Evolutionary conservation across 768 basidiomycete genomes (phyloP).

Genomic region (Goffeauzyma gilvescens): DNA sequence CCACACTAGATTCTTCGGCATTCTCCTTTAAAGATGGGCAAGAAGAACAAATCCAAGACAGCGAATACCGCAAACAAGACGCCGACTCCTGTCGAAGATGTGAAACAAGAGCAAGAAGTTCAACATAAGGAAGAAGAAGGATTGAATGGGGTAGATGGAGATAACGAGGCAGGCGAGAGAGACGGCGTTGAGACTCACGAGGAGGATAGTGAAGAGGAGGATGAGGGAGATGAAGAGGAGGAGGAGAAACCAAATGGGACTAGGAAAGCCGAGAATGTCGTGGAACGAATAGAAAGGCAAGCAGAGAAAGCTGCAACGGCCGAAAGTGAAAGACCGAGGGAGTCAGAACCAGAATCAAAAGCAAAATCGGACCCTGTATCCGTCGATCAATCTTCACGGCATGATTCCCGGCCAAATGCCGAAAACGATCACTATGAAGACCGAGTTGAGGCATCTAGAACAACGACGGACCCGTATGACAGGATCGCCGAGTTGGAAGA

Average conservation of each 20-base stretch:
- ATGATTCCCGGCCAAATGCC: neutral
- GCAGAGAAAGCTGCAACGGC: neutral
- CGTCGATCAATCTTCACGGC: neutral
- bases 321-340: neutral
- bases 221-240: neutral
- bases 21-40: neutral
- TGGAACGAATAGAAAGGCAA: neutral
- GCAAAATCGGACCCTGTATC: neutral
- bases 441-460: neutral
- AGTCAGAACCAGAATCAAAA: neutral
- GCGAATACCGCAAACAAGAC: neutral
- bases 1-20: too few relatives aligned
- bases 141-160: neutral
- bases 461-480: neutral
- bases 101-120: neutral
- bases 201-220: neutral
- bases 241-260: neutral
- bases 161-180: neutral
- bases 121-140: too few relatives aligned
- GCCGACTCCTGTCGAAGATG: neutral
- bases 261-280: neutral
- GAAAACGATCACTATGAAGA: slow-evolving; percentile 1
- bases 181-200: too few relatives aligned
- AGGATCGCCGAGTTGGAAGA: slow-evolving; percentile 40
- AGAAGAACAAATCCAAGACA: neutral